Evolutionary conservation across 2,329 filamentous ascomycete species (phyloP), one percentile per base, ranked within the genome.

Genomic region (Rhinocladiella mackenziei): DNA sequence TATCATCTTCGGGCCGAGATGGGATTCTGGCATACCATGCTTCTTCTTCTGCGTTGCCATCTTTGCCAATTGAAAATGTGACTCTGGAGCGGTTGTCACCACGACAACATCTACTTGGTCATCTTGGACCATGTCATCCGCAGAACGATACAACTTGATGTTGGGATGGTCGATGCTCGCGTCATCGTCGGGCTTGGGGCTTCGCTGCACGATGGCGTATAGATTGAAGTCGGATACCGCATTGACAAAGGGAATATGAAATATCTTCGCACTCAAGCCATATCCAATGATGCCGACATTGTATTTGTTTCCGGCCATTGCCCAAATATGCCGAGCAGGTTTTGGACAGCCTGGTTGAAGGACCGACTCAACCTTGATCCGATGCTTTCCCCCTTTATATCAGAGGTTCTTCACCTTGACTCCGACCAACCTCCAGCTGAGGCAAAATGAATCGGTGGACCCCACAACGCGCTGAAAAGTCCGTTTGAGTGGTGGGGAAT

Each of bases 211-310:
- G 55, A 92, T 81, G 52, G 83, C 79, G 60, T 87, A 78, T 14
- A 91, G 77, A 39, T 73, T 80, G 61, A 89, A 74, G 42, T 77
- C 70, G 5, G 80, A 72, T 0, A 82, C 78, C 20, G 75, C 73
- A 40, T 70, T 69, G 65, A 92, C 76, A 66, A 89, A 85, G 51
- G 86, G 86, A 60, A 91, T 88, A 65, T 92, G 86, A 68, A 91
- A 92, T 67, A 84, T 74, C 62, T 89, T 89, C 65, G 86, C 86
- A 43, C 74, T 77, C 59, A 80, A 63, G 56, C 77, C 77, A 61
- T 80, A 81, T 58, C 78, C 77, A 46, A 81, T 71, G 28, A 81
- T 63, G 34, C 74, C 77, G 43, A 79, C 72, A 49, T 80, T 80
- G 61, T 70, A 75, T 14, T 62, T 64, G 58, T 70, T 72, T 44